These are phyloP conservation scores for Talaromyces albobiverticillius DNA, from an alignment of 2,329 filamentous ascomycete genomes.

Conservation along the genomic window DNA sequence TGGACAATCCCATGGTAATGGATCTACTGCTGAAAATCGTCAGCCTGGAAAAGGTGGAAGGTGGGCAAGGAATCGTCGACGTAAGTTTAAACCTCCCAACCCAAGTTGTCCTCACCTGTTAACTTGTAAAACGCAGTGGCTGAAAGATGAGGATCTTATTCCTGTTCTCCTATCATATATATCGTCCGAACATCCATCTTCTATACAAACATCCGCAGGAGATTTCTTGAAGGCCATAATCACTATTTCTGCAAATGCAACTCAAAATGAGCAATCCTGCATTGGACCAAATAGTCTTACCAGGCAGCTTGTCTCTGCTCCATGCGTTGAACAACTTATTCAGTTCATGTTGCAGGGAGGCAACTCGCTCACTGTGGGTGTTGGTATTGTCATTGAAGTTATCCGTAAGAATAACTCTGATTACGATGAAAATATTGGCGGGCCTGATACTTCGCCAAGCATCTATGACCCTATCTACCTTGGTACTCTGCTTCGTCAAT, in stretches of 20 bases:
- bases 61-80: conserved; percentile 89
- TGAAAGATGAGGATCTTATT: conserved; percentile 84
- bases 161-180: conserved; percentile 84
- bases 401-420: conserved; percentile 99
- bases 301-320: conserved; percentile 83
- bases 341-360: conserved; percentile 88
- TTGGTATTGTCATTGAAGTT: conserved; percentile 96
- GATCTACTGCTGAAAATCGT: conserved; percentile 95
- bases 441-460: conserved; percentile 74
- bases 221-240: conserved; percentile 99
- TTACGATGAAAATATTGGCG: conserved; percentile 88
- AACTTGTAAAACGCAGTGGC: conserved; percentile 61
- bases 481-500: conserved; percentile 81
- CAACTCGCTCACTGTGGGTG: conserved; percentile 90
- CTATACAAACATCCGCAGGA: conserved; percentile 92
- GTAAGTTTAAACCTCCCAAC: conserved; percentile 50
- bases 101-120: conserved; percentile 1
- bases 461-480: conserved; percentile 93
- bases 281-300: conserved; percentile 97
- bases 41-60: conserved; percentile 87
- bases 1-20: conserved; percentile 98
- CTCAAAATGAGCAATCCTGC: conserved; percentile 96
- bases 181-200: conserved; percentile 77
- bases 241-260: conserved; percentile 96
- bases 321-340: conserved; percentile 81